Percentiles rank a stretch among this genome's conserved stretches.
phyloP scores from a whole-genome alignment of 2,329 filamentous ascomycete species.

The Penicillium capsulatum region DNA sequence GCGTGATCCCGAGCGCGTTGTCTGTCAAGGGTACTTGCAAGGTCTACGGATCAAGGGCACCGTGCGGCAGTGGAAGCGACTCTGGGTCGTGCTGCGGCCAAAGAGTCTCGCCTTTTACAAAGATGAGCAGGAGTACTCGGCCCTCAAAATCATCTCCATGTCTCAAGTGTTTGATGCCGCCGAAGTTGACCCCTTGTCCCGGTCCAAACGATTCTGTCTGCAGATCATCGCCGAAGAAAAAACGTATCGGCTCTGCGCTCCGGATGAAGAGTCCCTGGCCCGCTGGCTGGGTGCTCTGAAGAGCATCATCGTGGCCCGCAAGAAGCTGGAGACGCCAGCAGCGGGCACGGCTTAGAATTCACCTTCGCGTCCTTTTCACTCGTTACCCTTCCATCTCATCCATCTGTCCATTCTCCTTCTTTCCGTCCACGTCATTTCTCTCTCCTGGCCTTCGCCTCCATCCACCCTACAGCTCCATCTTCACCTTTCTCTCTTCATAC shows the following conservation, averaged over 20 bases:
- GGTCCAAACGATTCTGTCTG: constrained; percentile 78
- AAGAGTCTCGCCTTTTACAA: constrained; percentile 88
- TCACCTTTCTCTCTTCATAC: too few relatives aligned
- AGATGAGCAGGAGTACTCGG: constrained; percentile 83
- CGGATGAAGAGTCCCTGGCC: constrained; percentile 75
- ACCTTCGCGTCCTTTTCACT: neutral
- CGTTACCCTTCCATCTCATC: neutral
- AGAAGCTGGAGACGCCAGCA: constrained; percentile 28
- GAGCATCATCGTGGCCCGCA: constrained; percentile 51
- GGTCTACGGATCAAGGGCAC: constrained; percentile 74
- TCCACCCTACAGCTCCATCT: too few relatives aligned
- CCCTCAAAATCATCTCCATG: constrained; percentile 75
- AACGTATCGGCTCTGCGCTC: constrained; percentile 70
- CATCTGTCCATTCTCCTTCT: neutral
- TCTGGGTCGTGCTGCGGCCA: constrained; percentile 87
- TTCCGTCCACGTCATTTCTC: too few relatives aligned
- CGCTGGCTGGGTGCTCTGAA: constrained; percentile 89
- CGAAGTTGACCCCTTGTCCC: constrained; percentile 82
- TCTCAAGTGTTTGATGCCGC: constrained; percentile 80
- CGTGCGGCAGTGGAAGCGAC: constrained; percentile 87
- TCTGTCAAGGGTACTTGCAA: constrained; percentile 88
- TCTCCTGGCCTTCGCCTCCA: constrained; percentile 4
- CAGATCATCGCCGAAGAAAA: constrained; percentile 94
- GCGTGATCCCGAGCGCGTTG: constrained; percentile 77
- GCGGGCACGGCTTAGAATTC: constrained; percentile 3